phyloP scores from a whole-genome alignment of 2,329 filamentous ascomycete species.

The Nigrograna mackinnonii region DNA sequence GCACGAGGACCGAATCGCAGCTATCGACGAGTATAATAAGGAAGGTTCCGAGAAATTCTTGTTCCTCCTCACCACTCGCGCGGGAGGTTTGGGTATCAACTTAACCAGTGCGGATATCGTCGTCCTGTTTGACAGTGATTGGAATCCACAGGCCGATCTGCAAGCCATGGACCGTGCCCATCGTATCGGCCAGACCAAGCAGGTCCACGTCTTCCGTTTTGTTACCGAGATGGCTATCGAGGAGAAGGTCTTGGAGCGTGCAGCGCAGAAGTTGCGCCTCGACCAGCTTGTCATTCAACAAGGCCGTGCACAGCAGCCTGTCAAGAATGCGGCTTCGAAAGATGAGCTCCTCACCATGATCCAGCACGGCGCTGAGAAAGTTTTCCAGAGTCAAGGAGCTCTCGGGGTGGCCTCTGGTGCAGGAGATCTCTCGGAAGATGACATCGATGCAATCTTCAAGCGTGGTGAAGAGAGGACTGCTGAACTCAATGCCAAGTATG shows the following conservation, averaged over 20 bases:
- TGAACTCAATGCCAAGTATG: slow-evolving; percentile 89
- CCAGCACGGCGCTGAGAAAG: slow-evolving; percentile 94
- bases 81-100: slow-evolving; percentile 96
- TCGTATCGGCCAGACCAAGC: slow-evolving; percentile 97
- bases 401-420: slow-evolving; percentile 64
- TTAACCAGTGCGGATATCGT: slow-evolving; percentile 94
- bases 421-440: slow-evolving; percentile 75
- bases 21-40: slow-evolving; percentile 98
- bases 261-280: slow-evolving; percentile 92
- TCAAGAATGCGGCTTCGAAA: slow-evolving; percentile 91
- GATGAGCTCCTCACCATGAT: slow-evolving; percentile 98
- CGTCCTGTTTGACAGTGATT: slow-evolving; percentile 95
- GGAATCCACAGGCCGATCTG: slow-evolving; percentile 97
- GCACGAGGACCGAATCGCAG: slow-evolving; percentile 95
- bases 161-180: slow-evolving; percentile 99
- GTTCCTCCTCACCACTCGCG: slow-evolving; percentile 92
- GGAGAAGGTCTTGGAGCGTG: slow-evolving; percentile 95
- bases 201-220: slow-evolving; percentile 94
- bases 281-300: slow-evolving; percentile 99
- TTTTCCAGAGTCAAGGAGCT: slow-evolving; percentile 77
- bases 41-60: slow-evolving; percentile 94
- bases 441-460: slow-evolving; percentile 85
- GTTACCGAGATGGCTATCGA: slow-evolving; percentile 98
- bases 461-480: slow-evolving; percentile 89
- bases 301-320: slow-evolving; percentile 86